Evolutionary conservation across 2,329 filamentous ascomycete genomes (phyloP), one percentile per base, ranked within the genome.

Genomic region (Alternaria sp.): DNA sequence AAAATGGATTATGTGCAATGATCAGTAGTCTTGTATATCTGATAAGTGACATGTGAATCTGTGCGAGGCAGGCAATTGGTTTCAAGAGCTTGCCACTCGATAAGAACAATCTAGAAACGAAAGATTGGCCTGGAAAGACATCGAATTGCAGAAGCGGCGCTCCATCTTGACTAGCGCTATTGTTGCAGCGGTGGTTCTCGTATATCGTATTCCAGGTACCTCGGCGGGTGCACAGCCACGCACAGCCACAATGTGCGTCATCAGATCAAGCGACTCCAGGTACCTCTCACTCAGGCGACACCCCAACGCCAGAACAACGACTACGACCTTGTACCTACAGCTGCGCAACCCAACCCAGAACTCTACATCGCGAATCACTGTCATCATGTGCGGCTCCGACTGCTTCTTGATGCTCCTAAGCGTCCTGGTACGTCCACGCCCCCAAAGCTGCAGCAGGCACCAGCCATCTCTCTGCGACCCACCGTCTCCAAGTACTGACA

Each of bases 351-450:
- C 7, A 57, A 13, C 28, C 11, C 32, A 49, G n/a, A 25, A 21
- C 50, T 21, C 17, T 43, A n/a, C 59, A 19, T 19, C 23, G 57
- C 36, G 36, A 12, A 28, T 25, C 23, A 63, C 46, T 49, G 54
- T 47, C 65, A 83, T 17, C 46, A 88, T 88, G 87, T 89, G 87
- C 77, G 77, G 86, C 74, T 84, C 85, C 72, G 87, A 89, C 79
- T 82, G 88, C 69, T 88, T 89, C 73, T 81, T 89, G 70, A 87
- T 84, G 75, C 77, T 89, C 54, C 80, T 90, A 67, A 86, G 87
- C 74, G 81, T 89, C 74, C 83, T 89, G 86, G 86, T 87, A 80
- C 71, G 84, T 59, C 32, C 78, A 56, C 23, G 50, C 25, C 44
- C 57, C 52, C 57, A 28, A 49, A 30, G 60, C 71, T 69, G 69